These are phyloP conservation scores for Colletotrichum tropicicola DNA, from an alignment of 2,329 filamentous ascomycete genomes.

Conservation along the genomic window DNA sequence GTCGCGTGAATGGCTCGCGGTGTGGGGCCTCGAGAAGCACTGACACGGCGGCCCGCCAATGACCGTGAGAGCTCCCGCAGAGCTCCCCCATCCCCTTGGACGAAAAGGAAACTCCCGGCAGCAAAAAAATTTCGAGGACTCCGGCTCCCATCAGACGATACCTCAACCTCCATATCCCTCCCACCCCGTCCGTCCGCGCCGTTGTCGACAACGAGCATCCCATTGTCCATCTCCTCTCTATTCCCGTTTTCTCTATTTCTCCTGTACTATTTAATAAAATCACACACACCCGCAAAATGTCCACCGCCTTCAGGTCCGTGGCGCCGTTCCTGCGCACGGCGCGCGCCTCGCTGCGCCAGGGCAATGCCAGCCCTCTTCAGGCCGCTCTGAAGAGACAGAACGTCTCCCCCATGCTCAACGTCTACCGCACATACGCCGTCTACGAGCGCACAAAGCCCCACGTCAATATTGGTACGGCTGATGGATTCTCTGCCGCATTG, in stretches of 20 bases:
- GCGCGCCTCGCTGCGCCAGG: slow-evolving; percentile 75
- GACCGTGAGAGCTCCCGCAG: slow-evolving; percentile 14
- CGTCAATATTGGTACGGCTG: slow-evolving; percentile 87
- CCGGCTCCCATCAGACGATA: slow-evolving; percentile 22
- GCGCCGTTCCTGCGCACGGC: slow-evolving; percentile 85
- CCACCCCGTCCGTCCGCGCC: slow-evolving; percentile 12
- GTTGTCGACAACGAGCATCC: slow-evolving; percentile 29
- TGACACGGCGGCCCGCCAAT: slow-evolving; percentile 20
- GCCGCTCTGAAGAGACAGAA: slow-evolving; percentile 71
- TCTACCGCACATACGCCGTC: slow-evolving; percentile 71
- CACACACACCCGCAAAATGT: slow-evolving; percentile 68
- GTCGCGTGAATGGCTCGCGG: slow-evolving; percentile 9
- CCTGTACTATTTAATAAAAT: slow-evolving; percentile 35
- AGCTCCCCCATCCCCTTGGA: slow-evolving; percentile 21
- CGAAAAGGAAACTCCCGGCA: slow-evolving; percentile 27
- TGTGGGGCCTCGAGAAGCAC: slow-evolving; percentile 14
- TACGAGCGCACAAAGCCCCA: slow-evolving; percentile 96
- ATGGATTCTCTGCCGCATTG: slow-evolving; percentile 11
- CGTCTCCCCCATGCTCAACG: slow-evolving; percentile 70
- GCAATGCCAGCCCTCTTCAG: slow-evolving; percentile 81
- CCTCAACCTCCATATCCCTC: slow-evolving; percentile 10
- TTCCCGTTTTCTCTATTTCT: slow-evolving; percentile 30
- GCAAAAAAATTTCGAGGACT: slow-evolving; percentile 28
- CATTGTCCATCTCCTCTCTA: slow-evolving; percentile 21
- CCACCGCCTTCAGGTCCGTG: slow-evolving; percentile 80